phyloP scores from a whole-genome alignment of 768 basidiomycete genomes.

The Termitomyces sp. region DNA sequence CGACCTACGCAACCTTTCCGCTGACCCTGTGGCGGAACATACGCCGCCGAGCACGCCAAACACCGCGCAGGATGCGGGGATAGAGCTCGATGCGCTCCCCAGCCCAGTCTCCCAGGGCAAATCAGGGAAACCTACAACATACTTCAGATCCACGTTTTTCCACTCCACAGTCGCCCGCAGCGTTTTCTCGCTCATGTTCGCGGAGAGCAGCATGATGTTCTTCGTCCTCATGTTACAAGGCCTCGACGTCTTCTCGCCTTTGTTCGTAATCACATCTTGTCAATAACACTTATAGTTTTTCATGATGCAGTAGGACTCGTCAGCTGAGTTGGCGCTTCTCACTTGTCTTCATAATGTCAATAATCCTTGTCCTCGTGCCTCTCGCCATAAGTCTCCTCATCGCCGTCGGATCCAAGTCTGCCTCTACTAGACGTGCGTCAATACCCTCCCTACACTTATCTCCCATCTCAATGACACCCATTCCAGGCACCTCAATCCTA shows the following conservation, averaged over 20 bases:
- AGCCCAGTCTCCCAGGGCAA: constrained; percentile 27
- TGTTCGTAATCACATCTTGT: constrained; percentile 27
- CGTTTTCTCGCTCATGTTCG: constrained; percentile 65
- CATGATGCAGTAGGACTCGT: constrained; percentile 41
- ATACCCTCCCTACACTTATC: neutral
- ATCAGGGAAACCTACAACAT: constrained; percentile 12
- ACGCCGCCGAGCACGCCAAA: constrained; percentile 14
- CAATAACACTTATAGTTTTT: neutral
- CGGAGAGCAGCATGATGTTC: constrained; percentile 72
- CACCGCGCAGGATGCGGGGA: constrained; percentile 16
- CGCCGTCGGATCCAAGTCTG: constrained; percentile 30
- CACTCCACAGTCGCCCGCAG: constrained; percentile 54
- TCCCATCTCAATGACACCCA: neutral
- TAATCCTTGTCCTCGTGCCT: constrained; percentile 64
- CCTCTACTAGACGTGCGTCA: constrained; percentile 16
- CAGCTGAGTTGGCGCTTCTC: constrained; percentile 66
- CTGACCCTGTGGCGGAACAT: constrained; percentile 16
- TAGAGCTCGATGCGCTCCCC: constrained; percentile 37
- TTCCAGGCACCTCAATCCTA: constrained; percentile 11
- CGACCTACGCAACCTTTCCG: constrained; percentile 46
- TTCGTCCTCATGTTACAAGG: constrained; percentile 70
- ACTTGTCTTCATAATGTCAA: constrained; percentile 49
- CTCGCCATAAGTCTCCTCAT: constrained; percentile 56
- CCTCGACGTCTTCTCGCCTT: constrained; percentile 42
- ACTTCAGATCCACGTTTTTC: constrained; percentile 15